Conservation (phyloP, 495 filamentous ascomycete species). For the Polyplosphaeria fusca region DNA sequence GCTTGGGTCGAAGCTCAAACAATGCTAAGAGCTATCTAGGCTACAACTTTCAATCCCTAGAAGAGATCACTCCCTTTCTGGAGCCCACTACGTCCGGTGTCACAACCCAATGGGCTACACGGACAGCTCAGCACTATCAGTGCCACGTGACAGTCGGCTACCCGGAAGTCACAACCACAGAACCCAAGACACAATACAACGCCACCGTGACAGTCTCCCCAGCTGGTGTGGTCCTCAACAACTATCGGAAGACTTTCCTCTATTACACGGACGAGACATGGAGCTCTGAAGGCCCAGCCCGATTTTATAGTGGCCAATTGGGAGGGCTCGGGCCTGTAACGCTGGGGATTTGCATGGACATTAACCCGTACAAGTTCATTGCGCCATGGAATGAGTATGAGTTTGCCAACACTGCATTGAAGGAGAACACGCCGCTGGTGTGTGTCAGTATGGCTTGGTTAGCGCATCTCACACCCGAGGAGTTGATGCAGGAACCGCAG, state of each 20-base stretch:
- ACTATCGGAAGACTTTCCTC: conserved; percentile 87
- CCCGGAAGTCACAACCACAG: conserved; percentile 55
- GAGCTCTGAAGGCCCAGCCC: conserved; percentile 70
- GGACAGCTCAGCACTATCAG: conserved; percentile 64
- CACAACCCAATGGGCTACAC: conserved; percentile 75
- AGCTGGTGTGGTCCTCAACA: conserved; percentile 65
- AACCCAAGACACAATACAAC: conserved; percentile 62
- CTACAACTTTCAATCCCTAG: conserved; percentile 82
- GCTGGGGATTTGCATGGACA: conserved; percentile 86
- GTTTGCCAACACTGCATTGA: conserved; percentile 76
- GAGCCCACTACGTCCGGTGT: conserved; percentile 72
- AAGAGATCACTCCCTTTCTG: conserved; percentile 75
- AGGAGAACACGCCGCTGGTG: conserved; percentile 63
- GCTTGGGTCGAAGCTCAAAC: not conserved
- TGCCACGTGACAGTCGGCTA: conserved; percentile 90
- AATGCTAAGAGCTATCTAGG: conserved; percentile 59
- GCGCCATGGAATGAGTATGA: conserved; percentile 77
- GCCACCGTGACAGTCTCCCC: conserved; percentile 75
- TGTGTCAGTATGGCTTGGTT: conserved; percentile 90
- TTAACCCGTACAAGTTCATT: conserved; percentile 77
- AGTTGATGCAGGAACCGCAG: conserved; percentile 42
- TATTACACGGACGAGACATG: conserved; percentile 92
- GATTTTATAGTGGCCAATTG: conserved; percentile 53
- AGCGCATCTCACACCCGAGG: conserved; percentile 51
- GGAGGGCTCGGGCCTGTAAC: conserved; percentile 53